Conservation (phyloP, 495 filamentous ascomycete genomes). For the Xylaria telfairii region DNA sequence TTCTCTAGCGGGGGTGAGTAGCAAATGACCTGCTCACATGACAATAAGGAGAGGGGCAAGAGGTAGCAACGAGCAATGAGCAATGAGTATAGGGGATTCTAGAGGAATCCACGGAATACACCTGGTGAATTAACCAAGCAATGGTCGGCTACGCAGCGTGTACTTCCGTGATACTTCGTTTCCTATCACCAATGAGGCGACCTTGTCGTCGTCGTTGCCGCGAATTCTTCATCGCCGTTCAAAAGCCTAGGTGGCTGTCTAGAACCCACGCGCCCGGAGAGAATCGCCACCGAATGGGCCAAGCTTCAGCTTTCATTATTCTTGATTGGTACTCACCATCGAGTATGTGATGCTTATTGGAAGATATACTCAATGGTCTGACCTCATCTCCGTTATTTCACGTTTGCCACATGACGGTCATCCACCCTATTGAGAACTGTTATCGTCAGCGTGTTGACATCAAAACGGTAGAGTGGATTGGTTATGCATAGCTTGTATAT, state of each 20-base stretch:
- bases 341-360: slow-evolving; percentile 5
- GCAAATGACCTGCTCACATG: slow-evolving; percentile 25
- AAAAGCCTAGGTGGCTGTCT: not conserved
- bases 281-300: slow-evolving; percentile 16
- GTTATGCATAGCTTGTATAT: slow-evolving; percentile 14
- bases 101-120: not conserved
- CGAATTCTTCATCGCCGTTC: not conserved
- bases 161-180: slow-evolving; percentile 13
- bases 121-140: not conserved
- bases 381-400: slow-evolving; percentile 16
- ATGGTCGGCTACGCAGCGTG: not conserved
- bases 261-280: slow-evolving; percentile 4
- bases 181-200: slow-evolving; percentile 12
- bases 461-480: not conserved
- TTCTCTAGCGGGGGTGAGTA: slow-evolving; percentile 19
- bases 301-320: not conserved
- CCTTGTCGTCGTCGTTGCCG: not conserved
- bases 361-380: not conserved
- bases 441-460: not conserved
- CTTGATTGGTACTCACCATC: slow-evolving; percentile 21
- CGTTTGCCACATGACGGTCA: slow-evolving; percentile 19
- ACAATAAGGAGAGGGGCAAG: slow-evolving; percentile 14
- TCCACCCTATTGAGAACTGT: not conserved
- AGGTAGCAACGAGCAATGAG: slow-evolving; percentile 13
- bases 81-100: not conserved